A percentile compares a stretch with the other conserved stretches of the same genome.
These are phyloP conservation scores for Musa itinerans DNA, from an alignment of 176 grass and related monocot genomes.

Conservation along the genomic window DNA sequence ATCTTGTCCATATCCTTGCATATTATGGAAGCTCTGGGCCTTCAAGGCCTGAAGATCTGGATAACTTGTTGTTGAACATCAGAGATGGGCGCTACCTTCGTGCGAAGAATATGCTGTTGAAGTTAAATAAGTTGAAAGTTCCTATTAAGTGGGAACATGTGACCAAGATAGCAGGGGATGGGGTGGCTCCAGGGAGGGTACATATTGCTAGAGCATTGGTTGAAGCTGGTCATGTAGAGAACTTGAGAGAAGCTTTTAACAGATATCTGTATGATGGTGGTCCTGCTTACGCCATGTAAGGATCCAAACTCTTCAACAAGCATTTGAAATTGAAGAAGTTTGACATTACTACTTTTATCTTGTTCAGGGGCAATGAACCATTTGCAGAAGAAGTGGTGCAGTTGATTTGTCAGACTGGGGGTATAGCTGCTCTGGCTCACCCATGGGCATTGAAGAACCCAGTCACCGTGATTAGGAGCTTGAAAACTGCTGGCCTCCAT, in stretches of 20 bases:
- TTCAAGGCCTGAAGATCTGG: conserved; percentile 54
- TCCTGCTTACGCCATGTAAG: conserved; percentile 83
- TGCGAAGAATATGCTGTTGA: conserved; percentile 75
- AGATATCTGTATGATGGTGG: conserved; percentile 78
- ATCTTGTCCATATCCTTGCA: conserved; percentile 86
- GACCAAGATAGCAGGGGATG: conserved; percentile 74
- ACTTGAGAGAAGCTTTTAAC: conserved; percentile 81
- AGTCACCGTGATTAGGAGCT: conserved; percentile 43
- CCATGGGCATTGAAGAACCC: conserved; percentile 89
- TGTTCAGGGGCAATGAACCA: conserved; percentile 72
- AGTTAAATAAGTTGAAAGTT: conserved; percentile 60
- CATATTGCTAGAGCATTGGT: conserved; percentile 88
- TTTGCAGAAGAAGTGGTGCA: conserved; percentile 64
- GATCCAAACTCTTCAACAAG: not conserved
- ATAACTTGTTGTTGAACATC: conserved; percentile 63
- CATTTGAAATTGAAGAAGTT: not conserved
- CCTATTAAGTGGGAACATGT: conserved; percentile 68
- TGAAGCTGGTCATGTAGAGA: conserved; percentile 68
- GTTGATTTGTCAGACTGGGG: conserved; percentile 73
- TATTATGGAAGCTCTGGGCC: conserved; percentile 92
- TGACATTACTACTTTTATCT: conserved; percentile 8
- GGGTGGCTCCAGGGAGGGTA: conserved; percentile 75
- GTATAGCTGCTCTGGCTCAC: conserved; percentile 82
- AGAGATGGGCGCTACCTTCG: conserved; percentile 65
- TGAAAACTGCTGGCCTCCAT: conserved; percentile 74